Evolutionary conservation across 768 basidiomycete genomes (phyloP), one percentile per base, ranked within the genome.

Genomic region (Hemileccinum impolitum): DNA sequence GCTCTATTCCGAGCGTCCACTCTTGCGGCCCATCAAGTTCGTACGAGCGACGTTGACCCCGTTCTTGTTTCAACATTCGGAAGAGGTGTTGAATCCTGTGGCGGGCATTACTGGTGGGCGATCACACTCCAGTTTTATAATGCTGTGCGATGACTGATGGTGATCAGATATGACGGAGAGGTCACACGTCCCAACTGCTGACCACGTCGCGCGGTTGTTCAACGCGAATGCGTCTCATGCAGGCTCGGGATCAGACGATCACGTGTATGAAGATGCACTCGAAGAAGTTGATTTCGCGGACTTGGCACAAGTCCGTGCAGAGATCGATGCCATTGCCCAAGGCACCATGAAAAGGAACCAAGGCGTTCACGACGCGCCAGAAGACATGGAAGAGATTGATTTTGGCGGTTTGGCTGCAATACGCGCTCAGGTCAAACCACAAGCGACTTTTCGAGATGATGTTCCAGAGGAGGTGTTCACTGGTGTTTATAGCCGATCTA

Each of bases 211-310:
- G 25, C 79, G 74, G 2, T 73, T 90, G 1, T 90, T 90, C 69
- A 78, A 76, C 51, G 73, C 66, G 9, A 55, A 58, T 55, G 18
- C 14, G 18, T 43, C 51, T 48, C 48, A 39, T 44, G 56, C 48
- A 26, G 53, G 56, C 25, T 64, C 66, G 0, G 70, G 64, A 21
- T 65, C 65, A 15, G 73, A 71, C 1, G 53, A 58, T 17, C 53
- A 13, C 3, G 23, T 3, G 23, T 23, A 23, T 23, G 23, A 6
- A 23, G 61, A 76, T 39, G 68, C 66, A 15, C 62, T 84, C 21
- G 76, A 80, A 59, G 81, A 81, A 57, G 72, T 89, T 13, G 82
- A 90, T 58, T 90, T 88, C 55, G 72, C 75, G 14, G 84, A 88
- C 41, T 58, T 84, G 37, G 78, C 66, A 2, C 72, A 69, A 50